Evolutionary conservation across 2,329 filamentous ascomycete species (phyloP).

Genomic region (Exophiala bonariae): DNA sequence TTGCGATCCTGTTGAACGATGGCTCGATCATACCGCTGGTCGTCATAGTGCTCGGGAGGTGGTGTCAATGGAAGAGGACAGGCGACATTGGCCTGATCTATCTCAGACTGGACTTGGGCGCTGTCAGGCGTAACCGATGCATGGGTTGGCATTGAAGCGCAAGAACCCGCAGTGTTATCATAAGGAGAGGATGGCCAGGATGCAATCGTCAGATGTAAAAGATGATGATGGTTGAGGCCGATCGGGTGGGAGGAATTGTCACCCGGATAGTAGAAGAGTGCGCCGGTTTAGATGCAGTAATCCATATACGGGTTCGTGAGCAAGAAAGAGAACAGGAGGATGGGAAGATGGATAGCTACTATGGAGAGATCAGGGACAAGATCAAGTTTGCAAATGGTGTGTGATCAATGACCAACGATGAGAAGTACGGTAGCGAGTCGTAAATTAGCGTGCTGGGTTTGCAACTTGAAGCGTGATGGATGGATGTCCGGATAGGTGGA

Average conservation of each 20-base stretch:
- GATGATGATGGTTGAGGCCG: not conserved
- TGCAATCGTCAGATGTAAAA: not conserved
- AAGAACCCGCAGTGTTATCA: conserved; percentile 21
- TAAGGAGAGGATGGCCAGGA: conserved; percentile 16
- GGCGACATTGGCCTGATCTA: conserved; percentile 18
- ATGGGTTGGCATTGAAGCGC: conserved; percentile 28
- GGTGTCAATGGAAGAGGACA: conserved; percentile 24
- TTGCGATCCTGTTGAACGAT: conserved; percentile 4
- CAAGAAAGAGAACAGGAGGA: too few relatives aligned
- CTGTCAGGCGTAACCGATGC: conserved; percentile 17
- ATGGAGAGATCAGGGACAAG: too few relatives aligned
- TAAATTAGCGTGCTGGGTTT: too few relatives aligned
- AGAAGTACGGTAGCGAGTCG: too few relatives aligned
- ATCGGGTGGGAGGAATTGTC: too few relatives aligned
- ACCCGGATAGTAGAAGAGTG: not conserved
- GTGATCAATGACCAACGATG: too few relatives aligned
- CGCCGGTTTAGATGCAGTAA: not conserved
- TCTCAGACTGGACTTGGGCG: conserved; percentile 11
- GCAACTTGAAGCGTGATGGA: too few relatives aligned
- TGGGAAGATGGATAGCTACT: too few relatives aligned
- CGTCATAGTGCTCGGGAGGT: conserved; percentile 18
- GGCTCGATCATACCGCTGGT: conserved; percentile 5
- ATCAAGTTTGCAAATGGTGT: too few relatives aligned
- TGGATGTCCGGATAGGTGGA: too few relatives aligned
- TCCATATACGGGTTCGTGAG: not conserved